phyloP scores from a whole-genome alignment of 106 monocot species.

The Allium fistulosum region DNA sequence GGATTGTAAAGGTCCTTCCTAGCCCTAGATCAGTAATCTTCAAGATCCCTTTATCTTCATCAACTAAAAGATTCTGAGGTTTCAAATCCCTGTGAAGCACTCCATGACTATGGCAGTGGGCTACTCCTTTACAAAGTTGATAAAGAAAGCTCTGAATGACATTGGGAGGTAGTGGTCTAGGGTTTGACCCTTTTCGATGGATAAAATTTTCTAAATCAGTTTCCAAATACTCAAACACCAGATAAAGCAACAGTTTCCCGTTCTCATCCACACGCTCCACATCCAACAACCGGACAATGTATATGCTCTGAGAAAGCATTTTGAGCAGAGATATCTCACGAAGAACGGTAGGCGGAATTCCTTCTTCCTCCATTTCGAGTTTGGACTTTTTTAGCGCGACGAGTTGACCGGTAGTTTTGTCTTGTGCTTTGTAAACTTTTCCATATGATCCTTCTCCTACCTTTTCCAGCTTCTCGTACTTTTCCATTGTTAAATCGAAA shows the following conservation, averaged over 20 bases:
- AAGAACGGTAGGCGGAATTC: slow-evolving; percentile 92
- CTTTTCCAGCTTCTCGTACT: slow-evolving; percentile 99
- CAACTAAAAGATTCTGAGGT: slow-evolving; percentile 93
- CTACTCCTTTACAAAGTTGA: slow-evolving; percentile 18
- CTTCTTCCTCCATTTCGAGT: slow-evolving; percentile 97
- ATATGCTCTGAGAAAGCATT: slow-evolving; percentile 82
- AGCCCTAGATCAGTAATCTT: slow-evolving; percentile 89
- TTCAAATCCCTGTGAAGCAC: slow-evolving; percentile 99
- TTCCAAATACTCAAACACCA: too few species aligned
- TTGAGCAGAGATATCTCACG: slow-evolving; percentile 97
- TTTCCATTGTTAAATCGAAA: slow-evolving; percentile 40
- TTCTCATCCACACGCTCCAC: too few species aligned
- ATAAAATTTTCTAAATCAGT: too few species aligned
- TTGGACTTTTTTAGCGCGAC: slow-evolving; percentile 98
- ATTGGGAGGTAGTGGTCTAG: too few species aligned
- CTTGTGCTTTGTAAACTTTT: slow-evolving; percentile 97
- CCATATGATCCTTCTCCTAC: slow-evolving; percentile 98
- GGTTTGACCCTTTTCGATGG: too few species aligned
- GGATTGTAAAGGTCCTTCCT: slow-evolving; percentile 70
- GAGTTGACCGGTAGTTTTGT: slow-evolving; percentile 78
- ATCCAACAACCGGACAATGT: slow-evolving; percentile 51
- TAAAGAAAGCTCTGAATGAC: too few species aligned
- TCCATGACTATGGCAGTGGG: slow-evolving; percentile 96
- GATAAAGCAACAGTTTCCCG: too few species aligned
- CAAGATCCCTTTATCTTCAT: slow-evolving; percentile 83